These are phyloP conservation scores for Penicillium sp. DNA, from an alignment of 2,329 filamentous ascomycete genomes.

Conservation along the genomic window DNA sequence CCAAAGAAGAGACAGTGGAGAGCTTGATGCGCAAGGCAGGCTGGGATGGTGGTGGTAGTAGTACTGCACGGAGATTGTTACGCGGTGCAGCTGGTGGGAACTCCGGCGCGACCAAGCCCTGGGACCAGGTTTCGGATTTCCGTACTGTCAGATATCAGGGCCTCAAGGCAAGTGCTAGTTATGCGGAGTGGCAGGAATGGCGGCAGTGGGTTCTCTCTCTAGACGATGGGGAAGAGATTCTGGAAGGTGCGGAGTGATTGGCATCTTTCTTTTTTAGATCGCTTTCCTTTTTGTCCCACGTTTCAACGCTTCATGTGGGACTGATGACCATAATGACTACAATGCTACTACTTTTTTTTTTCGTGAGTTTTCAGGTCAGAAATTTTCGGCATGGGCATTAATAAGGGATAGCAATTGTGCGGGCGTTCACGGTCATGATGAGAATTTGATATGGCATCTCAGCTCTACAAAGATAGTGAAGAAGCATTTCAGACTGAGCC, in stretches of 20 bases:
- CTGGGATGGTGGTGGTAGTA: slow-evolving; percentile 63
- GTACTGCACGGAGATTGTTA: slow-evolving; percentile 36
- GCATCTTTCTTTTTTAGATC: not conserved
- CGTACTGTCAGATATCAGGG: slow-evolving; percentile 84
- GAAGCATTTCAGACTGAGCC: not conserved
- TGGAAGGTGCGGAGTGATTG: slow-evolving; percentile 12
- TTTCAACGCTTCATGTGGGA: not conserved
- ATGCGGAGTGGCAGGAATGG: slow-evolving; percentile 76
- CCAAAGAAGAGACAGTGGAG: slow-evolving; percentile 82
- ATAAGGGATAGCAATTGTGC: not conserved
- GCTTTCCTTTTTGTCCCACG: not conserved
- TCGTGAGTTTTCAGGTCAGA: not conserved
- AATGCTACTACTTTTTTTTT: not conserved
- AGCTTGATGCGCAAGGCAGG: slow-evolving; percentile 94
- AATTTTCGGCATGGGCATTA: not conserved
- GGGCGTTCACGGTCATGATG: too few species aligned
- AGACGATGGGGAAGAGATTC: slow-evolving; percentile 27
- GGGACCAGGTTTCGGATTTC: slow-evolving; percentile 72
- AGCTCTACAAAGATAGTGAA: not conserved
- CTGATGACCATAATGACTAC: slow-evolving; percentile 10
- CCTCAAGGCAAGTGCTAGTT: slow-evolving; percentile 68
- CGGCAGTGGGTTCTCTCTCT: slow-evolving; percentile 61
- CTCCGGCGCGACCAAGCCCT: slow-evolving; percentile 44
- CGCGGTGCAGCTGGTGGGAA: slow-evolving; percentile 35
- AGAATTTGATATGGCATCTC: not conserved